Evolutionary conservation across 345 rosid species (phyloP).

Genomic region (Linum tenue): DNA sequence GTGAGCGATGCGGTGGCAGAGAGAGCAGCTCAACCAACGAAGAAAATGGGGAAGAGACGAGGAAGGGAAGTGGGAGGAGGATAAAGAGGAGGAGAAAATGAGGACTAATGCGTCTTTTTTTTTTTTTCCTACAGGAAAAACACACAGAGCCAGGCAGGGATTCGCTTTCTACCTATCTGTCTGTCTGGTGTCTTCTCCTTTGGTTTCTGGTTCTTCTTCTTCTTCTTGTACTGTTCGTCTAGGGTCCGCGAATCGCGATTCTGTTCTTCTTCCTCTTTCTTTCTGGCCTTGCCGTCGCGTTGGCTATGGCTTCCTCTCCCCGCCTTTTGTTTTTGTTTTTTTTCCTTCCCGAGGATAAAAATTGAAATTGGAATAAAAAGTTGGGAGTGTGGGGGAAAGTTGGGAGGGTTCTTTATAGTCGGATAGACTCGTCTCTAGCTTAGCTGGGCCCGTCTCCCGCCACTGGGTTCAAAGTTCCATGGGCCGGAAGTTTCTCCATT

Average conservation of each 20-base stretch:
- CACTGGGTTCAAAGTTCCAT: too few relatives aligned
- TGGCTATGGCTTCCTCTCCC: not conserved
- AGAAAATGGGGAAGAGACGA: not conserved
- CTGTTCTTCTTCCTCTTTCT: not conserved
- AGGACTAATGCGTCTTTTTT: not conserved
- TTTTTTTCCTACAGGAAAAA: not conserved
- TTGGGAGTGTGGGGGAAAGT: too few relatives aligned
- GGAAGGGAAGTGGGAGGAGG: not conserved
- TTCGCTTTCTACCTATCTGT: not conserved
- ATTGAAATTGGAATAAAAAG: too few relatives aligned
- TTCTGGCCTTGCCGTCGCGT: not conserved
- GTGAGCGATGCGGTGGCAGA: not conserved
- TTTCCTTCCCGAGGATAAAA: not conserved
- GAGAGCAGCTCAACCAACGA: not conserved
- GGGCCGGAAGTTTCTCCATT: too few relatives aligned
- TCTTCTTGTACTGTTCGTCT: not conserved
- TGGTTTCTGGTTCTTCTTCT: too few relatives aligned
- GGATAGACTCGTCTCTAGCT: too few relatives aligned
- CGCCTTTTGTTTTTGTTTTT: not conserved
- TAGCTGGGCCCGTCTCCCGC: too few relatives aligned
- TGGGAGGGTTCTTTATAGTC: too few relatives aligned
- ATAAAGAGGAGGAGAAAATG: not conserved
- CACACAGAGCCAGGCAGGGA: not conserved
- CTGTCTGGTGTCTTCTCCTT: too few relatives aligned
- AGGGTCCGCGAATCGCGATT: not conserved